Evolutionary conservation across 345 rosid genomes (phyloP).

Genomic region (Citrus hindsii): DNA sequence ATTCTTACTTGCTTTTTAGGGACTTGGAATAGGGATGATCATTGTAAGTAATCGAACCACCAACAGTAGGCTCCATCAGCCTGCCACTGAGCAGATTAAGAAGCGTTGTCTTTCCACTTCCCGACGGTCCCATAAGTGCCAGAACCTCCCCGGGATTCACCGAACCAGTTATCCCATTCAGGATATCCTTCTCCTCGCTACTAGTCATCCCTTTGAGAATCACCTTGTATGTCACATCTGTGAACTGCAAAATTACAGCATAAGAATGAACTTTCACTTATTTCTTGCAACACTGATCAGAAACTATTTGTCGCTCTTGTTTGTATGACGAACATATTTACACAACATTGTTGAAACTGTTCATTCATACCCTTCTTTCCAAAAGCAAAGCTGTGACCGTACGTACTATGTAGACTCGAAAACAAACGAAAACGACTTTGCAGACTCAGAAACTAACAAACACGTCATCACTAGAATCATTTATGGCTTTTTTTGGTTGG

Average conservation of each 20-base stretch:
- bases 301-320: neutral
- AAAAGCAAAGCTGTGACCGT: slow-evolving; percentile 31
- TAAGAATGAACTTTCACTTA: neutral
- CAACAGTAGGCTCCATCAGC: slow-evolving; percentile 37
- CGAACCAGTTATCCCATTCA: slow-evolving; percentile 76
- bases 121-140: slow-evolving; percentile 99
- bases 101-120: slow-evolving; percentile 94
- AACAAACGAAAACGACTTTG: neutral
- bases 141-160: slow-evolving; percentile 89
- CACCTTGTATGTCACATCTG: slow-evolving; percentile 75
- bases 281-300: neutral
- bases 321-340: too few species aligned
- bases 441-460: neutral
- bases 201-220: slow-evolving; percentile 56
- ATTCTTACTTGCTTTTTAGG: slow-evolving; percentile 76
- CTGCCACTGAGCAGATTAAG: slow-evolving; percentile 82
- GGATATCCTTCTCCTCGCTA: slow-evolving; percentile 57
- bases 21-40: slow-evolving; percentile 73
- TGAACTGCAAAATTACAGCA: slow-evolving; percentile 53
- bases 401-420: neutral
- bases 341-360: neutral
- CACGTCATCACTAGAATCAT: neutral
- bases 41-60: slow-evolving; percentile 82
- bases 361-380: slow-evolving; percentile 63
- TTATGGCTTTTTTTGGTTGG: slow-evolving; percentile 3